Evolutionary conservation across 495 filamentous ascomycete genomes (phyloP).

Genomic region (Hyphodiscus hymeniophilus): DNA sequence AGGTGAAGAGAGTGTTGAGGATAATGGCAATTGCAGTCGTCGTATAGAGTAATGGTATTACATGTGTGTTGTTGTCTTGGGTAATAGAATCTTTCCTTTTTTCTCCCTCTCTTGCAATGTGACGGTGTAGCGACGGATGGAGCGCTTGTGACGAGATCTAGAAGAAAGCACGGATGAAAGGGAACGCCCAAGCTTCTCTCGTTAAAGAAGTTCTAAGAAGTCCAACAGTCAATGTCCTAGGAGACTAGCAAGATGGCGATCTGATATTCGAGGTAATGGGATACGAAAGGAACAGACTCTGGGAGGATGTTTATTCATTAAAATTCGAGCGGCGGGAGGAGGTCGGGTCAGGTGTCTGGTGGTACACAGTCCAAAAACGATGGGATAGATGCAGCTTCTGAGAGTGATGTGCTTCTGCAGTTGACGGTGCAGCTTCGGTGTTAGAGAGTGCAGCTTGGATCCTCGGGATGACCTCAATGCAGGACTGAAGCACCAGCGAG

Average conservation of each 20-base stretch:
- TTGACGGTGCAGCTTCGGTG: too few species aligned
- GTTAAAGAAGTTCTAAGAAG: not conserved
- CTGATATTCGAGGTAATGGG: too few species aligned
- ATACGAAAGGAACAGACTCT: too few species aligned
- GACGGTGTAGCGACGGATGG: conserved; percentile 14
- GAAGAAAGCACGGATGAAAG: conserved; percentile 6
- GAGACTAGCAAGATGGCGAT: not conserved
- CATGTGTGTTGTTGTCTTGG: not conserved
- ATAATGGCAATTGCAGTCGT: conserved; percentile 10
- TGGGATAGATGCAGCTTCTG: too few species aligned
- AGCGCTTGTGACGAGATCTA: conserved; percentile 19
- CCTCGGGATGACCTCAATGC: too few species aligned
- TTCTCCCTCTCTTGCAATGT: conserved; percentile 6
- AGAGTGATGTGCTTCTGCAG: too few species aligned
- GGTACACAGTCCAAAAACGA: too few species aligned
- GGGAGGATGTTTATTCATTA: too few species aligned
- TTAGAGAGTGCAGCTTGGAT: too few species aligned
- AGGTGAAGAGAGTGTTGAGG: not conserved
- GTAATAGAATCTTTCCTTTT: not conserved
- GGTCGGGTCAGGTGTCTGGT: too few species aligned
- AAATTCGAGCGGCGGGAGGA: not conserved
- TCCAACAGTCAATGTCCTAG: too few species aligned
- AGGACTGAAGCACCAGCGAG: too few species aligned
- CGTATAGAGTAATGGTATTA: not conserved
- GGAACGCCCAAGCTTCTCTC: conserved; percentile 1